Base-by-base conservation (phyloP, 2,329 filamentous ascomycete genomes). In the Alternaria incomplexa region DNA sequence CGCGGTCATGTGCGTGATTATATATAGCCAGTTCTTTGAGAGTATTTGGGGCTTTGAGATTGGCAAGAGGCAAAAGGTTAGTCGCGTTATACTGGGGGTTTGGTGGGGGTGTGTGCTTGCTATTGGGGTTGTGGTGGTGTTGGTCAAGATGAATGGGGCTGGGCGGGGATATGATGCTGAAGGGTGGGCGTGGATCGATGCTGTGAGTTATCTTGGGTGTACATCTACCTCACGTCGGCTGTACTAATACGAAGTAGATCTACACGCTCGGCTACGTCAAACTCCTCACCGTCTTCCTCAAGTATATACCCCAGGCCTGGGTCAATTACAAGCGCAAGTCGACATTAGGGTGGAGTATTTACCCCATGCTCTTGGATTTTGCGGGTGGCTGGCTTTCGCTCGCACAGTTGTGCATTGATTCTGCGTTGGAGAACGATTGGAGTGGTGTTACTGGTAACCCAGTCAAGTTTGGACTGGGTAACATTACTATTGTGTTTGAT, bases 401-500 rank as follows among this genome's bases (percentile, higher is more conserved):
- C 56, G 82, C 87, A 3, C 96, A 99, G 81, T 86, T 97, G 65
- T 82, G 90, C 22, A 89, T 98, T 64, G 96, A 98, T 82, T 93
- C 93, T 63, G 93, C 90, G 62, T 82, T 96, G 40, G 90, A 96
- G 79, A 86, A 86, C 58, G 93, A 97, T 82, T 97, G 95, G 94
- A 91, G 90, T 51, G 96, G 95, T 22, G 85, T 98, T 61, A 93
- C 90, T 0, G 95, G 94, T 1, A 98, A 98, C 78, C 93, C 93
- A 0, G 90, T 96, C 71, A 99, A 98, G 82, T 89, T 98, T 62
- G 89, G 90, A 3, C 85, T 98, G 45, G 91, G 92, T 13, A 95
- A 97, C 74, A 88, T 97, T 48, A 93, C 90, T 61, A 90, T 98
- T 72, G 78, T 92, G 3, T 98, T 97, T 78, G 95, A 98, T 77